These are phyloP conservation scores for Paecilomyces sp. DNA, from an alignment of 2,329 filamentous ascomycete species.

Conservation along the genomic window DNA sequence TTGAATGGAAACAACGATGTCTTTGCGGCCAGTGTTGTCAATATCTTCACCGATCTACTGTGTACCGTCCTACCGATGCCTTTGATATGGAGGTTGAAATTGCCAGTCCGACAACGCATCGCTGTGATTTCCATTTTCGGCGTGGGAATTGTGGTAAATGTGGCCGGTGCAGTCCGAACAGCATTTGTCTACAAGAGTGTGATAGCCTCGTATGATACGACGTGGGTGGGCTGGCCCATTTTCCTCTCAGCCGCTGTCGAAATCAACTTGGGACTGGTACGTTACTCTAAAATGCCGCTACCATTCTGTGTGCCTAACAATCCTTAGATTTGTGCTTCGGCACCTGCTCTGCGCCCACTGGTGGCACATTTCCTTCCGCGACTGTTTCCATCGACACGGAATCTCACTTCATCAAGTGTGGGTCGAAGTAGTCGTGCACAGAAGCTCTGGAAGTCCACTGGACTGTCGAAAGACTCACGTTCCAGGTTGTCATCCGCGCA, in stretches of 20 bases:
- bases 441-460: conserved; percentile 15
- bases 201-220: conserved; percentile 23
- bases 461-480: conserved; percentile 15
- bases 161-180: conserved; percentile 27
- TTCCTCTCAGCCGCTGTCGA: conserved; percentile 24
- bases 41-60: conserved; percentile 11
- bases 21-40: conserved; percentile 29
- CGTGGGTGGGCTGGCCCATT: conserved; percentile 29
- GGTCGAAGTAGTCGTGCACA: conserved; percentile 10
- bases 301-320: background rate
- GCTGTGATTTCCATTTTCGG: conserved; percentile 33
- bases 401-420: conserved; percentile 12
- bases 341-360: conserved; percentile 28
- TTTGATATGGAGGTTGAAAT: conserved; percentile 32
- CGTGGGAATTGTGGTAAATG: conserved; percentile 27
- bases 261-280: conserved; percentile 29
- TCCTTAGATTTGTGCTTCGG: conserved; percentile 28
- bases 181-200: conserved; percentile 27
- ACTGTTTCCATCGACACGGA: conserved; percentile 20
- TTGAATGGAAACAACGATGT: conserved; percentile 21
- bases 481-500: conserved; percentile 8
- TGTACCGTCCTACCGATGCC: conserved; percentile 31
- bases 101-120: conserved; percentile 27
- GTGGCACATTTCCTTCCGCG: conserved; percentile 23
- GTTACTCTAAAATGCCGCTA: conserved; percentile 2